These are phyloP conservation scores for Teratosphaeria epicoccoides DNA, from an alignment of 2,329 filamentous ascomycete genomes.

Conservation along the genomic window DNA sequence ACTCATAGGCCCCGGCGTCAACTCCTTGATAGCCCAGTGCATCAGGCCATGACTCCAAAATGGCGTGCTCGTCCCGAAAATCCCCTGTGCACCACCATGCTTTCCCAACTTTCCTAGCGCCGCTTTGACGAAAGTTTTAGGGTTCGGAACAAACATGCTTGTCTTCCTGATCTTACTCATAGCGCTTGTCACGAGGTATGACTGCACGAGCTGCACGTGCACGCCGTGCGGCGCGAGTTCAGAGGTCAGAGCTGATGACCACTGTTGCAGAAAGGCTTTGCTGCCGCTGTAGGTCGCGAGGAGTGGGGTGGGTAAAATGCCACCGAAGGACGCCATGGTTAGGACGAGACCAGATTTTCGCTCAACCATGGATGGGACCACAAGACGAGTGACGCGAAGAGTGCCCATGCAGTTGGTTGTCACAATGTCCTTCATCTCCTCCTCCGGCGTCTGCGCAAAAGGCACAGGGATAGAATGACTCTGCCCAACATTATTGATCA, in stretches of 20 bases:
- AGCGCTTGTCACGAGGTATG: slow-evolving; percentile 85
- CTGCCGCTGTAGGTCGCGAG: slow-evolving; percentile 93
- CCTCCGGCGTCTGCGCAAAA: slow-evolving; percentile 66
- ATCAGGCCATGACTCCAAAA: slow-evolving; percentile 88
- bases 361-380: slow-evolving; percentile 74
- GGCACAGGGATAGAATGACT: slow-evolving; percentile 88
- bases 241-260: slow-evolving; percentile 74
- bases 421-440: slow-evolving; percentile 82
- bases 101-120: slow-evolving; percentile 71
- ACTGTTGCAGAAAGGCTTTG: slow-evolving; percentile 96
- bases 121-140: slow-evolving; percentile 69
- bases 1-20: slow-evolving; percentile 47
- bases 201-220: slow-evolving; percentile 82
- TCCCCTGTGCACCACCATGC: slow-evolving; percentile 64
- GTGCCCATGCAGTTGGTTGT: slow-evolving; percentile 92
- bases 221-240: slow-evolving; percentile 75
- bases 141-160: slow-evolving; percentile 66
- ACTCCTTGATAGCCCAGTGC: slow-evolving; percentile 63
- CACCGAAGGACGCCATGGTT: slow-evolving; percentile 95
- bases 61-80: slow-evolving; percentile 76
- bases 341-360: slow-evolving; percentile 81
- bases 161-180: slow-evolving; percentile 92
- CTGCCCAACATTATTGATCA: slow-evolving; percentile 95
- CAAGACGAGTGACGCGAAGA: slow-evolving; percentile 72
- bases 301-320: slow-evolving; percentile 80